Conservation (phyloP, 108 stramenopile species). For the Ochromonas danica region DNA sequence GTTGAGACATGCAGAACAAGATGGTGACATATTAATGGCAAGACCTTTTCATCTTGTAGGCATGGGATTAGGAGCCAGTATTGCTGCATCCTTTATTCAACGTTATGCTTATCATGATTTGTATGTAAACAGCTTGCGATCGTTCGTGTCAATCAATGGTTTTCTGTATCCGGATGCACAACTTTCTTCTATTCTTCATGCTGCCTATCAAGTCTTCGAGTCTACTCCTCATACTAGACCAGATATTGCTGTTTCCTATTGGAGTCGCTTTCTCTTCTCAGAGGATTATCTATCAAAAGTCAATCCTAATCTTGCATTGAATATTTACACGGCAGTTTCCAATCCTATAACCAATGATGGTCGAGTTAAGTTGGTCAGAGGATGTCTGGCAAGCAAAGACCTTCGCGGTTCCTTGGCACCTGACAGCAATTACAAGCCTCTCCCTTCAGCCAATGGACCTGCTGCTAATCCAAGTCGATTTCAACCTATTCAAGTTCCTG, state of each 20-base stretch:
- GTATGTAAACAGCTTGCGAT: slow-evolving; percentile 46
- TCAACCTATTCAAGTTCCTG: slow-evolving; percentile 32
- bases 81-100: slow-evolving; percentile 51
- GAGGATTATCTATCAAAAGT: slow-evolving; percentile 55
- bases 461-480: background rate
- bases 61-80: slow-evolving; percentile 54
- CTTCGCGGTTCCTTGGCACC: slow-evolving; percentile 38
- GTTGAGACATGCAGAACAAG: slow-evolving; percentile 50
- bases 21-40: slow-evolving; percentile 51
- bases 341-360: slow-evolving; percentile 60
- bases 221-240: slow-evolving; percentile 55
- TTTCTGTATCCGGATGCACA: slow-evolving; percentile 55
- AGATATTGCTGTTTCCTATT: slow-evolving; percentile 59
- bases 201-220: slow-evolving; percentile 53
- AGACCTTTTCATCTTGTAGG: slow-evolving; percentile 58
- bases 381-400: slow-evolving; percentile 51
- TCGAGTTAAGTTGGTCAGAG: slow-evolving; percentile 41
- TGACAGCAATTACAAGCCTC: background rate
- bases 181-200: slow-evolving; percentile 58
- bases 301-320: slow-evolving; percentile 54
- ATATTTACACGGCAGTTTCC: slow-evolving; percentile 60
- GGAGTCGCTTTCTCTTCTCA: slow-evolving; percentile 55
- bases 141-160: slow-evolving; percentile 55
- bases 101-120: slow-evolving; percentile 32
- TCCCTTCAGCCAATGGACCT: background rate